Evolutionary conservation across 2,329 filamentous ascomycete genomes (phyloP), one percentile per base, ranked within the genome.

Genomic region (Ophiostoma himal-ulmi): DNA sequence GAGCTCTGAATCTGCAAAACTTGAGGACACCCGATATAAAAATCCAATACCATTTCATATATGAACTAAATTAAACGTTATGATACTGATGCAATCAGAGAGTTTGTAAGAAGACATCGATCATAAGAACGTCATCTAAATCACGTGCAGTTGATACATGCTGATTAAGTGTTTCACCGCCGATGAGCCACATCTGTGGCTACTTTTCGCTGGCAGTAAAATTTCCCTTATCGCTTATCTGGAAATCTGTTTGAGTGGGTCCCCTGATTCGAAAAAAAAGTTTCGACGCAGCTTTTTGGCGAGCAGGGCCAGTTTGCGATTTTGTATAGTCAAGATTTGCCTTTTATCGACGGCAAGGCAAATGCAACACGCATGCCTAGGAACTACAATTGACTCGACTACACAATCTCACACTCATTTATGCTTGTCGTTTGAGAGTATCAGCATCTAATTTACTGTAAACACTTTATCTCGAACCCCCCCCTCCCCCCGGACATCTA

Each of bases 221-320:
- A 11, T 37, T 37, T 65, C 36, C 57, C 26, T 65, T 65, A 65
- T 65, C 62, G 30, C 34, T 64, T 65, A 65, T 65, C 62, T n/a
- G 10, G 60, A 64, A 64, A 65, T 65, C 34, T 20, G 34, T n/a
- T 22, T 65, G 20, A 22, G 65, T 67, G 65, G 65, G 65, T 67
- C 65, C 36, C 13, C 26, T 34, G 26, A 34, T 65, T 65, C 62
- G 62, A 67, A 67, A 67, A 67, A 57, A 67, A 67, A 67, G 65
- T 67, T 67, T 67, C 65, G 65, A 67, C 37, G 37, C 37, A 17
- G 34, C 30, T 20, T 36, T 64, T 64, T 64, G 60, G 17, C 34
- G 36, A 65, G 20, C 34, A 37, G 8, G 14, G 13, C 34, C 20
- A 39, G 34, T 22, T 39, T 65, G 36, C 62, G 62, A 65, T 65